Percentiles rank a stretch among this genome's conserved stretches.
These are phyloP conservation scores for Eurotiales sp. DNA, from an alignment of 2,329 filamentous ascomycete genomes.

Conservation along the genomic window DNA sequence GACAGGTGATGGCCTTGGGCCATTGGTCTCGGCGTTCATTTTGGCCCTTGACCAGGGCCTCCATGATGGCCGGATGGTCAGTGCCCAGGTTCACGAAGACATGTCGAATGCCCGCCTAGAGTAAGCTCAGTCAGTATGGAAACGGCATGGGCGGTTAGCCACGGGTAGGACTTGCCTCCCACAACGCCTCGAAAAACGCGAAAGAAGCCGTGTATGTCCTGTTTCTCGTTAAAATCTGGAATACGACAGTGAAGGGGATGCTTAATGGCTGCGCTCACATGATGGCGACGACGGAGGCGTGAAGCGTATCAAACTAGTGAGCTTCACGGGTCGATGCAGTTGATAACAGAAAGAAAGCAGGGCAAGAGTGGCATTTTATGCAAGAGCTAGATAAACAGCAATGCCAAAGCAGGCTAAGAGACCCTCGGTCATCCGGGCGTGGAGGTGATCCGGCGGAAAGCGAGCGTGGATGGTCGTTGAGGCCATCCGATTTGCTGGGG, in stretches of 20 bases:
- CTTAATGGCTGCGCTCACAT: not conserved
- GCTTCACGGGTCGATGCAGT: not conserved
- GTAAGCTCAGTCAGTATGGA: not conserved
- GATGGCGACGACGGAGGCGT: not conserved
- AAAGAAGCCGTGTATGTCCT: slow-evolving; percentile 66
- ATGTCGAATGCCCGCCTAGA: slow-evolving; percentile 47
- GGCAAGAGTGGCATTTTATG: not conserved
- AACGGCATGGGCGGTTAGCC: slow-evolving; percentile 4
- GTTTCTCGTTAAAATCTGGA: not conserved
- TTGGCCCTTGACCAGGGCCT: slow-evolving; percentile 74
- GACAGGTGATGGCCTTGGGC: slow-evolving; percentile 72
- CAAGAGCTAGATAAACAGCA: no score
- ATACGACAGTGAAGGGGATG: not conserved
- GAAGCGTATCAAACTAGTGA: not conserved
- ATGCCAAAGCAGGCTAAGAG: no score
- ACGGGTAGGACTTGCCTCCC: slow-evolving; percentile 56
- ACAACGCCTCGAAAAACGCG: slow-evolving; percentile 78
- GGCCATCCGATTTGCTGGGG: no score
- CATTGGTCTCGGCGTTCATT: slow-evolving; percentile 63
- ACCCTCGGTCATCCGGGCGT: no score
- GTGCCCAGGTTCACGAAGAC: slow-evolving; percentile 54
- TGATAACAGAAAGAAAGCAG: not conserved
- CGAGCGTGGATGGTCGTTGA: no score
- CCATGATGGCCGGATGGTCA: slow-evolving; percentile 69
- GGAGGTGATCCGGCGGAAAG: no score